Conservation (phyloP, 2,329 filamentous ascomycete genomes). For the Hymenoscyphus linearis region DNA sequence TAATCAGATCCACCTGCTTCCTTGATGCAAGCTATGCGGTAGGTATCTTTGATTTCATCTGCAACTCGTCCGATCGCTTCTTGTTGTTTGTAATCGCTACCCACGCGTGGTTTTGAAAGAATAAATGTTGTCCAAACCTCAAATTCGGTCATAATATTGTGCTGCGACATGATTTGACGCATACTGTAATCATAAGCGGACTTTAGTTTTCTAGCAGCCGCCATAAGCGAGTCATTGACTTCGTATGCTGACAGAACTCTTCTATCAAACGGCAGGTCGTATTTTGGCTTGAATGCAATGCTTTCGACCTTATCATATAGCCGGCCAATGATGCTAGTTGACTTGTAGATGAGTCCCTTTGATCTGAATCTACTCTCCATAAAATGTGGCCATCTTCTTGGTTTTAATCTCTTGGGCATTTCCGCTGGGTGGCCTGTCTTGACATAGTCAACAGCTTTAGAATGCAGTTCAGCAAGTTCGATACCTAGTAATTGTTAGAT, state of each 20-base stretch:
- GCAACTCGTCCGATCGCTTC: slow-evolving; percentile 74
- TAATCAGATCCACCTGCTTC: slow-evolving; percentile 57
- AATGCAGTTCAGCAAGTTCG: slow-evolving; percentile 74
- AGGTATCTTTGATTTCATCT: slow-evolving; percentile 60
- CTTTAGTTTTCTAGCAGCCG: slow-evolving; percentile 63
- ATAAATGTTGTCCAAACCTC: slow-evolving; percentile 88
- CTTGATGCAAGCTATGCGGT: slow-evolving; percentile 60
- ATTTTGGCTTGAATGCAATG: slow-evolving; percentile 68
- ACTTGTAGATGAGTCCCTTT: slow-evolving; percentile 53
- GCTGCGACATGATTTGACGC: slow-evolving; percentile 75
- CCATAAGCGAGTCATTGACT: slow-evolving; percentile 49
- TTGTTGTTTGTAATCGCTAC: slow-evolving; percentile 77
- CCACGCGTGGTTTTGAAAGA: slow-evolving; percentile 65
- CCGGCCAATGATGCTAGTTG: slow-evolving; percentile 66
- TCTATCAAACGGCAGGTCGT: slow-evolving; percentile 66
- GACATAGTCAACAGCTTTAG: slow-evolving; percentile 86
- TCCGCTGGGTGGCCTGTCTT: slow-evolving; percentile 79
- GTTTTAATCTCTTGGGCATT: slow-evolving; percentile 56
- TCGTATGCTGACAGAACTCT: slow-evolving; percentile 63
- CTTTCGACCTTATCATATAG: slow-evolving; percentile 71
- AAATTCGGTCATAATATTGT: slow-evolving; percentile 80
- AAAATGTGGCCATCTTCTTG: slow-evolving; percentile 73
- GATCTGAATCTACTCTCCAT: slow-evolving; percentile 63
- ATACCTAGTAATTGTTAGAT: slow-evolving; percentile 43
- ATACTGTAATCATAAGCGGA: slow-evolving; percentile 70